Evolutionary conservation across 495 filamentous ascomycete species (phyloP), one percentile per base, ranked within the genome.

Genomic region (Penicillium taxi): DNA sequence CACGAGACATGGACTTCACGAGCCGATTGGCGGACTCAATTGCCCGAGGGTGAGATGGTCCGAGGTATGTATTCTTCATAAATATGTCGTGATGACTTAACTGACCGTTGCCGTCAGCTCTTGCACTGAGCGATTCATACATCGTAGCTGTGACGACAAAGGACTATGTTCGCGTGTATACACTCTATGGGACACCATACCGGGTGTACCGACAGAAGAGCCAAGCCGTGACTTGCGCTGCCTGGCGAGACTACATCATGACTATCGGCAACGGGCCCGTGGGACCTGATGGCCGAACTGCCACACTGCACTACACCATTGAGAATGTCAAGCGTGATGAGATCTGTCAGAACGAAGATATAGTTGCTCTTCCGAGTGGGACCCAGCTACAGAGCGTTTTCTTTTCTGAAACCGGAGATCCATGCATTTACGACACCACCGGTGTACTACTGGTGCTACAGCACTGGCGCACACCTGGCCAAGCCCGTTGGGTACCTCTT

Each of bases 1-100:
- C 91, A 98, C 52, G 93, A 96, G 59, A 93, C 86, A 2, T 98
- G 91, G 91, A 94, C 88, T 1, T 72, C 84, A 4, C 69, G 93
- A 41, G 79, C 74, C 17, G 93, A 98, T 55, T 98, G 90, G 90
- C 78, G 85, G 15, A 94, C 82, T 2, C 62, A 81, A 32, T 58
- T 98, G 15, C 91, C 91, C 1, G 69, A 73, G 24, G 84, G 86
- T 12, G 91, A 98, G 60, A 68, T 76, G 9, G 76, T 94, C 21
- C 73, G 75, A 37, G 67, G 70, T 73, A 56, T 35, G 62, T 18
- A 13, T 11, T 27, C 6, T 31, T 17, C 5, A 34, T 29, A 21
- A 3, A 30, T 17, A n/a, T n/a, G n/a, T n/a, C n/a, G n/a, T n/a
- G n/a, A n/a, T n/a, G n/a, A n/a, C n/a, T 14, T 16, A 26, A 20